Percentiles rank a stretch among this genome's conserved stretches.
Conservation (phyloP, 192 early-diverging fungal species). For the Podila minutissima region DNA sequence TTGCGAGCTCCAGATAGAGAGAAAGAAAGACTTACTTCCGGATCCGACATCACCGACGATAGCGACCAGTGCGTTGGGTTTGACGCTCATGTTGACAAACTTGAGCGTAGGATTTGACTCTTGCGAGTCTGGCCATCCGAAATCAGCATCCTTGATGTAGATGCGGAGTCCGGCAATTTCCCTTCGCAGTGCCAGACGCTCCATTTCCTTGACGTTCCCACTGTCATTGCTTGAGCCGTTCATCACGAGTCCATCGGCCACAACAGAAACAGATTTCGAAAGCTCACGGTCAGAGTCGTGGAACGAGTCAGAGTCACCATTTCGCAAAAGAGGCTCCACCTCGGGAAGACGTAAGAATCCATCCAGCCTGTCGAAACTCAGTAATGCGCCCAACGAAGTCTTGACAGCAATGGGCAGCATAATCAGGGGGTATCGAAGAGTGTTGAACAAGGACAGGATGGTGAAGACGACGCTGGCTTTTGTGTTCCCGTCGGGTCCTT, state of each 20-base stretch:
- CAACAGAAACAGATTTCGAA: slow-evolving; percentile 1
- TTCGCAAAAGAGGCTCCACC: slow-evolving; percentile 56
- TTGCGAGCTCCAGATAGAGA: not conserved
- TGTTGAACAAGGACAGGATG: slow-evolving; percentile 75
- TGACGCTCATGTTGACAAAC: slow-evolving; percentile 61
- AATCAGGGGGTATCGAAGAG: slow-evolving; percentile 72
- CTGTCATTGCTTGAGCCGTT: slow-evolving; percentile 34
- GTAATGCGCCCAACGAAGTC: slow-evolving; percentile 62
- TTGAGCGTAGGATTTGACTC: slow-evolving; percentile 50
- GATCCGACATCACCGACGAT: slow-evolving; percentile 77
- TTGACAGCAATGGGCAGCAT: slow-evolving; percentile 72
- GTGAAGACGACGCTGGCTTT: slow-evolving; percentile 67
- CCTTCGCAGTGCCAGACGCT: slow-evolving; percentile 20
- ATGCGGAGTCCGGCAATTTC: slow-evolving; percentile 52
- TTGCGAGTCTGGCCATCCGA: slow-evolving; percentile 53
- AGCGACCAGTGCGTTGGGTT: slow-evolving; percentile 64
- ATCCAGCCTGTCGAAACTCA: slow-evolving; percentile 67
- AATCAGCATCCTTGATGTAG: slow-evolving; percentile 64
- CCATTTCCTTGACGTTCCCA: slow-evolving; percentile 41
- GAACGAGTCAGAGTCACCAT: slow-evolving; percentile 22
- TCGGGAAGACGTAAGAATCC: slow-evolving; percentile 70
- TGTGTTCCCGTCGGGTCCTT: slow-evolving; percentile 45
- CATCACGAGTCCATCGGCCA: slow-evolving; percentile 42
- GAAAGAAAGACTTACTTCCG: slow-evolving; percentile 51
- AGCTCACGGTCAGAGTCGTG: slow-evolving; percentile 18